Conservation (phyloP, 1,139 yeast species). For the Scheffersomyces lignicola region DNA sequence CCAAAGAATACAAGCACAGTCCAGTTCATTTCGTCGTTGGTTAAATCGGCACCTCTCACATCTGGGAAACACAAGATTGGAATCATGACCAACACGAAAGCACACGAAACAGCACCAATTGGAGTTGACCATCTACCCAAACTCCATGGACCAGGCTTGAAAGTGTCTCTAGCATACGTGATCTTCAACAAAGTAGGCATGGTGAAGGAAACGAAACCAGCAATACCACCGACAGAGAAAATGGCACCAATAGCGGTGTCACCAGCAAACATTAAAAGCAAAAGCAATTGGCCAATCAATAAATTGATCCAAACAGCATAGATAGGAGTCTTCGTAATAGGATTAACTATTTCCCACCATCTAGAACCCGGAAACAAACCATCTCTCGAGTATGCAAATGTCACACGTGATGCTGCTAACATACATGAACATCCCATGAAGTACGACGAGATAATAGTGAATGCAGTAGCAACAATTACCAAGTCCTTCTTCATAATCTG, state of each 20-base stretch:
- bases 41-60: slow-evolving; percentile 47
- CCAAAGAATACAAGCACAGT: slow-evolving; percentile 69
- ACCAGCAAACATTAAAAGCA: slow-evolving; percentile 66
- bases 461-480: slow-evolving; percentile 56
- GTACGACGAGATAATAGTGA: slow-evolving; percentile 60
- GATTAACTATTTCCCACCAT: slow-evolving; percentile 55
- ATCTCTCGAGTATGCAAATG: slow-evolving; percentile 70
- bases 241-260: slow-evolving; percentile 71
- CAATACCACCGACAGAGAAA: slow-evolving; percentile 75
- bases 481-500: slow-evolving; percentile 49
- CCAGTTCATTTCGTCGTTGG: slow-evolving; percentile 64
- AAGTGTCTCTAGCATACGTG: slow-evolving; percentile 53
- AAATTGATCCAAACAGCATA: slow-evolving; percentile 70
- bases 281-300: slow-evolving; percentile 54
- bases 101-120: slow-evolving; percentile 34
- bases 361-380: slow-evolving; percentile 64
- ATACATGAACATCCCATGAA: slow-evolving; percentile 72
- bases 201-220: slow-evolving; percentile 70
- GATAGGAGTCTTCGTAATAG: slow-evolving; percentile 62
- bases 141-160: slow-evolving; percentile 70
- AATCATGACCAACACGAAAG: slow-evolving; percentile 59
- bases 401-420: slow-evolving; percentile 70
- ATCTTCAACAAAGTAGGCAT: slow-evolving; percentile 64
- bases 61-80: slow-evolving; percentile 70
- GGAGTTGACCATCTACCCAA: slow-evolving; percentile 57